A percentile compares a stretch with the other conserved stretches of the same genome.
Conservation (phyloP, 805 yeast genomes). For the Nakazawaea pomicola region DNA sequence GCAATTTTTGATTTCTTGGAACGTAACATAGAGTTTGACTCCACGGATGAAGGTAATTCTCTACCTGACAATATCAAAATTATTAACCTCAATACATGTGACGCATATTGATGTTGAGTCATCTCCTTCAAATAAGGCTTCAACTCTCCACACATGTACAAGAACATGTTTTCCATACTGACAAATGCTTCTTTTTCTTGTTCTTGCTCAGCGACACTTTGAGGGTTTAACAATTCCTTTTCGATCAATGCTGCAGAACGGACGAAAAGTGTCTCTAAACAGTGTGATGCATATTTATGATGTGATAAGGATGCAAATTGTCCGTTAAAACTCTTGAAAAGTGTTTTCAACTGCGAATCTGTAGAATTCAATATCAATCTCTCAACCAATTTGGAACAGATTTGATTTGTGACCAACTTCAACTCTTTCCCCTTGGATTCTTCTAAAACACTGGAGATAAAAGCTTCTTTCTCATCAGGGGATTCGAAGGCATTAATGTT, state of each 20-base stretch:
- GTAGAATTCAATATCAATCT: conserved; percentile 66
- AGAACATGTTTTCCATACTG: conserved; percentile 62
- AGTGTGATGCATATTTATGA: conserved; percentile 93
- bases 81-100: conserved; percentile 77
- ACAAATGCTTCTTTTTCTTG: conserved; percentile 35
- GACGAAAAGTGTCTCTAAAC: conserved; percentile 78
- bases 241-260: conserved; percentile 72
- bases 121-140: conserved; percentile 53
- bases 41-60: conserved; percentile 67
- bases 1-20: conserved; percentile 84
- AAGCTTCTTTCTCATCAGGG: conserved; percentile 67
- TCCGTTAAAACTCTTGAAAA: conserved; percentile 67
- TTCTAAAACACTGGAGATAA: conserved; percentile 72
- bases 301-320: conserved; percentile 71
- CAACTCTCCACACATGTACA: conserved; percentile 62
- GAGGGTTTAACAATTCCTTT: conserved; percentile 54
- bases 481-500: conserved; percentile 73
- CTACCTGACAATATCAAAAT: conserved; percentile 73
- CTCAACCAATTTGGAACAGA: conserved; percentile 90
- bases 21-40: conserved; percentile 67
- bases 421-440: conserved; percentile 88
- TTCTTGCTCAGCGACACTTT: conserved; percentile 28
- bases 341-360: conserved; percentile 56
- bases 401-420: conserved; percentile 88
- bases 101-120: conserved; percentile 75